Evolutionary conservation across 2,329 filamentous ascomycete species (phyloP), one percentile per base, ranked within the genome.

Genomic region (Hypoxylon sp.): DNA sequence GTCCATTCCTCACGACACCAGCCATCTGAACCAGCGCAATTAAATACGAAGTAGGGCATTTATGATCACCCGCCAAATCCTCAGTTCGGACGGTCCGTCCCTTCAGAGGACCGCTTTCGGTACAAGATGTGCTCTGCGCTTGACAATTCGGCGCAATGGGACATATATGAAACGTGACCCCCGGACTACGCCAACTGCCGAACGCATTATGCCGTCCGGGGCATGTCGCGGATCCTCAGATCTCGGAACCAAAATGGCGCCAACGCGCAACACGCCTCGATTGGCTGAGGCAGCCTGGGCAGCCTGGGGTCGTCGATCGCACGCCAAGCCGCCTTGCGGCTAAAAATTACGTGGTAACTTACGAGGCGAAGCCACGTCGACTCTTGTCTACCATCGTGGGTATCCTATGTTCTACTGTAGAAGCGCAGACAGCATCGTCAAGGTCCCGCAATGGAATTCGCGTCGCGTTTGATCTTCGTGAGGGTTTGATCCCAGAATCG

Each of bases 401-500:
- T 21, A 41, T 17, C 36, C 6, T n/a, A n/a, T 6, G 9, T n/a
- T 60, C 59, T 14, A 14, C 34, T 36, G 13, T 23, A n/a, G 3
- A 28, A 28, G 6, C 11, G 25, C n/a, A 25, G 14, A 14, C 17
- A 41, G 23, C 57, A 19, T 51, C 6, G 13, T 21, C 30, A 23
- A 51, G 28, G 21, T 23, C 52, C 49, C 52, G 23, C 43, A 43
- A 32, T 11, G 21, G 45, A 64, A 60, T 25, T 38, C 14, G 43
- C 62, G 52, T 52, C 56, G 51, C 52, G 68, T 68, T 70, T 70
- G 65, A 70, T 70, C 62, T 57, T 21, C 63, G 36, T 51, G 36
- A 38, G n/a, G 51, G 65, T 68, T 68, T 61, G 51, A 63, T 64
- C 51, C 43, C 19, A 4, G 60, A 7, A 21, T 53, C 36, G 19